phyloP scores from a whole-genome alignment of 441 rosid species.

The Brassica hybrid region DNA sequence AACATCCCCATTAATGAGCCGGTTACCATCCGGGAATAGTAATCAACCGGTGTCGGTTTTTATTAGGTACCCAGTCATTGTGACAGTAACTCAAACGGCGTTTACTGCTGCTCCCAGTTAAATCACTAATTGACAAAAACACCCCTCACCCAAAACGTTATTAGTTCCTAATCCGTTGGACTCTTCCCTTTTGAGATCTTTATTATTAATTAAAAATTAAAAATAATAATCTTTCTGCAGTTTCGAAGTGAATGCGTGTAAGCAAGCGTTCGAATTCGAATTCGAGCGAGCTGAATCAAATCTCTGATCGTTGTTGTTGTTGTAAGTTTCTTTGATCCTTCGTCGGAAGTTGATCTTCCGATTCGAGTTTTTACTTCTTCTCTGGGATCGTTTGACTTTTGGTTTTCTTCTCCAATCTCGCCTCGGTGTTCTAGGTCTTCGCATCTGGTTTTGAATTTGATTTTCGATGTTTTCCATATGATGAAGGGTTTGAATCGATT shows the following conservation, averaged over 20 bases:
- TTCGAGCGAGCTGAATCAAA: constrained; percentile 13
- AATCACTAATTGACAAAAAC: constrained; percentile 25
- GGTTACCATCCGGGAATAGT: constrained; percentile 32
- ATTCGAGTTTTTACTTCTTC: constrained; percentile 15
- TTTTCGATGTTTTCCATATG: background rate
- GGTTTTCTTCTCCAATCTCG: constrained; percentile 26
- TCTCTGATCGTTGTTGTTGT: constrained; percentile 34
- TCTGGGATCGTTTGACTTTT: constrained; percentile 33
- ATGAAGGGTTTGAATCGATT: constrained; percentile 12
- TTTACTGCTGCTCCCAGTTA: constrained; percentile 32
- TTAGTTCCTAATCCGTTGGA: constrained; percentile 34
- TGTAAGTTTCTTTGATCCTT: constrained; percentile 36
- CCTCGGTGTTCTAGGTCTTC: constrained; percentile 15
- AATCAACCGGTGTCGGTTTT: constrained; percentile 23
- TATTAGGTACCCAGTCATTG: constrained; percentile 23
- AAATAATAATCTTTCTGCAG: background rate
- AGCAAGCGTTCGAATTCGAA: constrained; percentile 35
- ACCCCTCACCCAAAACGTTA: constrained; percentile 42
- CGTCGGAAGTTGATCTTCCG: background rate
- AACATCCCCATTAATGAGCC: constrained; percentile 16
- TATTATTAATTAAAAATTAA: constrained; percentile 28
- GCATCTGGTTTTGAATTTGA: constrained; percentile 15
- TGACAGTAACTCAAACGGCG: constrained; percentile 39
- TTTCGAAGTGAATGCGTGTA: constrained; percentile 44
- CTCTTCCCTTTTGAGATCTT: constrained; percentile 13